Conservation (phyloP, 73 alveolate species). For the Stentor coeruleus region DNA sequence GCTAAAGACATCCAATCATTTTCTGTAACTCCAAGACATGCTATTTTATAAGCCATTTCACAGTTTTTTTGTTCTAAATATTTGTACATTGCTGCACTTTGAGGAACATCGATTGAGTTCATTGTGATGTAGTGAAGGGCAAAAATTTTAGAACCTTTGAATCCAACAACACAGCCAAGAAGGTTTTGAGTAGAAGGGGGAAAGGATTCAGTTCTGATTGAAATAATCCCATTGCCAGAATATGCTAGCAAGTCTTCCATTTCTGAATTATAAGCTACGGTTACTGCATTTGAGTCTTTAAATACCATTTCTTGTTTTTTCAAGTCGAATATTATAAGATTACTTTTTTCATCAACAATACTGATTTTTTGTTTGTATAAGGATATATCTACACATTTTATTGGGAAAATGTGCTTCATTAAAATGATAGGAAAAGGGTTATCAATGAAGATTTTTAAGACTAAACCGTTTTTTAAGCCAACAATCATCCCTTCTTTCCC, state of each 20-base stretch:
- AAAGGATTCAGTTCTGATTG: conserved; percentile 77
- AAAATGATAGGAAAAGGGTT: conserved; percentile 96
- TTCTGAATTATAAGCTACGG: conserved; percentile 97
- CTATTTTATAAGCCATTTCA: conserved; percentile 83
- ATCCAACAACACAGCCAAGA: conserved; percentile 92
- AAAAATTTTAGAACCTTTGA: conserved; percentile 95
- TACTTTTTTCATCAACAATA: conserved; percentile 76
- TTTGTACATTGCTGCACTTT: conserved; percentile 85
- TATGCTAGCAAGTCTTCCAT: conserved; percentile 89
- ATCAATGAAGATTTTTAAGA: conserved; percentile 86
- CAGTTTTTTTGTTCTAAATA: conserved; percentile 90
- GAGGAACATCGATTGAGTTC: conserved; percentile 93
- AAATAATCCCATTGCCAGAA: conserved; percentile 54
- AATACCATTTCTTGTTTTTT: conserved; percentile 64
- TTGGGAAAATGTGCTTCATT: conserved; percentile 82
- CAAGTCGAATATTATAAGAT: conserved; percentile 73
- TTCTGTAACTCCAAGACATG: conserved; percentile 98
- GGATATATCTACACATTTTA: conserved; percentile 80
- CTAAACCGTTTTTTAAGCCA: conserved; percentile 82
- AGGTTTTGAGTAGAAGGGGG: conserved; percentile 58
- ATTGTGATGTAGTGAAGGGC: conserved; percentile 74
- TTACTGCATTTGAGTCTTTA: conserved; percentile 84
- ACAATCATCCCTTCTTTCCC: conserved; percentile 92
- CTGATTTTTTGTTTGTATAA: conserved; percentile 77
- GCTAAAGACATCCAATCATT: conserved; percentile 96